These are phyloP conservation scores for Globisporangium acanthophoron DNA, from an alignment of 352 stramenopile species.

Conservation along the genomic window DNA sequence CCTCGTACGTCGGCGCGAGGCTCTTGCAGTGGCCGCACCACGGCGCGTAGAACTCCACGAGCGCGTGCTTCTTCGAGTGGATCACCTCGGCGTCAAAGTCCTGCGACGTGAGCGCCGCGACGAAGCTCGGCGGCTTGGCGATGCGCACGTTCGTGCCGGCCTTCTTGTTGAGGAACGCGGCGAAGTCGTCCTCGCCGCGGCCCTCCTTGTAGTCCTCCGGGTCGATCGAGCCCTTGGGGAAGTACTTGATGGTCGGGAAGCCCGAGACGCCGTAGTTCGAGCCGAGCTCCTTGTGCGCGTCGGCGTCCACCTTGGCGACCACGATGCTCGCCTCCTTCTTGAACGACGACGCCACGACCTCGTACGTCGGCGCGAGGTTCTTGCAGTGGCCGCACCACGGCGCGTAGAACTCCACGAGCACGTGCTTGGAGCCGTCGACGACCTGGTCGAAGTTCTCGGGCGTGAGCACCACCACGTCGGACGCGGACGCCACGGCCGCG, in stretches of 20 bases:
- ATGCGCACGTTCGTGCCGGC: conserved; percentile 66
- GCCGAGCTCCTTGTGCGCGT: conserved; percentile 77
- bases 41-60: conserved; percentile 88
- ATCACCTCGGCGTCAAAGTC: conserved; percentile 81
- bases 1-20: conserved; percentile 76
- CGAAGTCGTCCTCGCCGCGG: conserved; percentile 79
- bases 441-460: conserved; percentile 79
- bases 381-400: conserved; percentile 96
- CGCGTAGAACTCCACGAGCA: conserved; percentile 92
- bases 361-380: conserved; percentile 70
- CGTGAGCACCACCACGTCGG: conserved; percentile 76
- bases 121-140: conserved; percentile 60
- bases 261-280: conserved; percentile 83
- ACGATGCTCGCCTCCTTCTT: conserved; percentile 84
- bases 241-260: conserved; percentile 94
- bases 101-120: conserved; percentile 44
- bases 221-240: conserved; percentile 70
- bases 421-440: conserved; percentile 79
- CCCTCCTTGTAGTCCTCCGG: conserved; percentile 85
- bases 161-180: conserved; percentile 73
- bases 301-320: conserved; percentile 88
- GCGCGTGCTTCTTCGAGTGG: conserved; percentile 75
- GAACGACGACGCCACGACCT: conserved; percentile 85
- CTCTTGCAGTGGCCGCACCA: conserved; percentile 69
- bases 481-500: conserved; percentile 46